Base-by-base conservation (phyloP, 192 early-diverging fungal genomes). In the Chytriomyces hyalinus region DNA sequence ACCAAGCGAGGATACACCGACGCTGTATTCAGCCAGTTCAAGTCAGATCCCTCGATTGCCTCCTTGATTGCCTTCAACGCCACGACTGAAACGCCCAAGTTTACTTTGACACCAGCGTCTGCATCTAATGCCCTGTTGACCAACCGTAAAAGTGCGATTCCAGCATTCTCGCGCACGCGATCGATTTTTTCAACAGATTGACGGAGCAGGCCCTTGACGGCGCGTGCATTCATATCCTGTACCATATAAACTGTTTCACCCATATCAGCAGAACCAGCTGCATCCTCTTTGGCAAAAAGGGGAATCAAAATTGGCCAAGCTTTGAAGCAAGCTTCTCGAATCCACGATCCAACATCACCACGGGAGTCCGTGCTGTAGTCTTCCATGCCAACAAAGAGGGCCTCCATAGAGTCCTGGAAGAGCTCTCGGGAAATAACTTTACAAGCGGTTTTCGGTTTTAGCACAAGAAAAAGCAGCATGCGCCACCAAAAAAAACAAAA, bases 311-410 rank as follows among this genome's bases (percentile, higher is more conserved):
- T 49, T 15, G 77, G 51, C 71, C 73, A 94, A 80, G 78, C 88
- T 82, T 44, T 80, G 78, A 89, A 94, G 64, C 86, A 85, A 62
- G 90, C 87, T 75, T 94, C 85, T 20, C 97, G 92, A 13, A 95
- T 87, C 93, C 95, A 96, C 2, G 94, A 96, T 4, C 97, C 97
- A 51, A 99, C 93, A 82, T 99, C 97, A 22, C 97, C 97, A 45
- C 97, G 91, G 49, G 91, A 91, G 73, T 98, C 97, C 3, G 88
- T 87, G 60, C 90, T 91, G 68, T 96, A 95, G 80, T 99, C 97
- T 24, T 91, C 80, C 49, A 97, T 81, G 4, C 92, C 93, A 1
- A 67, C 80, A 22, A 91, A 75, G 62, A 94, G 84, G 10, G 90
- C 83, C 6, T 84, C 65, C 1, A 93, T 43, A 20, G 92, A 79